phyloP scores from a whole-genome alignment of 225 moss, liverwort and hornwort species.

The Bryoerythrophyllum caledonicum region DNA sequence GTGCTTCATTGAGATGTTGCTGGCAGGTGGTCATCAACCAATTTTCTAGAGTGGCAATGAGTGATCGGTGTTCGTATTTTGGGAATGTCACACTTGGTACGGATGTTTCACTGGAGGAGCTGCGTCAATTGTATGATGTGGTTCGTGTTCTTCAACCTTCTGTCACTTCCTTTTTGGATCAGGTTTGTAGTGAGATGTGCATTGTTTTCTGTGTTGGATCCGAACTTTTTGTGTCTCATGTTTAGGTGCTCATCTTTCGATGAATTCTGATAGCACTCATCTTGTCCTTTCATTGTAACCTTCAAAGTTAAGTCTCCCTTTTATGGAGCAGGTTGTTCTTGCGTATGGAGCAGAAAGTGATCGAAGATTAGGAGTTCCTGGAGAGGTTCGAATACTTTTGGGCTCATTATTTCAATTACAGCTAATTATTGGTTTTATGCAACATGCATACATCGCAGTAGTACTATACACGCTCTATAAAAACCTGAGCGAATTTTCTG shows the following conservation, averaged over 20 bases:
- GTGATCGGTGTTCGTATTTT: slow-evolving; percentile 71
- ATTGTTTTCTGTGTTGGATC: slow-evolving; percentile 3
- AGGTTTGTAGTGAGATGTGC: neutral
- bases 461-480: neutral
- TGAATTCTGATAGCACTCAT: neutral
- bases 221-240: neutral
- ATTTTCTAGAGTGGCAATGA: slow-evolving; percentile 79
- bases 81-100: slow-evolving; percentile 80
- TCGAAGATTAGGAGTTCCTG: slow-evolving; percentile 65
- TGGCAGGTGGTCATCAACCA: slow-evolving; percentile 90
- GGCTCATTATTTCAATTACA: slow-evolving; percentile 2
- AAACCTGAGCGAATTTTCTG: slow-evolving; percentile 3
- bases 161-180: neutral
- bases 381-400: slow-evolving; percentile 66
- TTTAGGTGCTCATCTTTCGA: neutral
- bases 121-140: slow-evolving; percentile 84
- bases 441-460: neutral
- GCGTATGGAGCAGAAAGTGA: slow-evolving; percentile 98
- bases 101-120: slow-evolving; percentile 68
- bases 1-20: slow-evolving; percentile 4
- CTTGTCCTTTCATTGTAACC: slow-evolving; percentile 2
- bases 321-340: slow-evolving; percentile 74
- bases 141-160: slow-evolving; percentile 39
- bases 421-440: neutral
- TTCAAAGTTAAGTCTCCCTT: slow-evolving; percentile 11